A percentile compares a stretch with the other conserved stretches of the same genome.
Evolutionary conservation across 768 basidiomycete species (phyloP).

Genomic region (Suillus americanus): DNA sequence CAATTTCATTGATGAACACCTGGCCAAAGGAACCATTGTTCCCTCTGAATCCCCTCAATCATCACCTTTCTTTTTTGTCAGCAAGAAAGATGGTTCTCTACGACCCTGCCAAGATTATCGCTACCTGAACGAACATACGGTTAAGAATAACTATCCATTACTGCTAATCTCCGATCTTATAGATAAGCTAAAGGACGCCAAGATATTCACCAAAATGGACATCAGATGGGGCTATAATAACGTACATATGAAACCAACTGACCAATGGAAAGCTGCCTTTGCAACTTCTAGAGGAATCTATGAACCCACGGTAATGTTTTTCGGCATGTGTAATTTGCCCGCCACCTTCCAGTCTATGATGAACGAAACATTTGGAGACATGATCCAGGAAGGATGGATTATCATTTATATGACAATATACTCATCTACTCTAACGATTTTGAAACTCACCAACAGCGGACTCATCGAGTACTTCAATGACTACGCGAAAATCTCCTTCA

Average conservation of each 20-base stretch:
- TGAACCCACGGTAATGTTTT: background rate
- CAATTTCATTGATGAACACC: conserved; percentile 12
- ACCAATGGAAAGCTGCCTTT: background rate
- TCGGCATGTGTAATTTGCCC: conserved; percentile 15
- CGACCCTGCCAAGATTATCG: background rate
- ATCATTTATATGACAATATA: conserved; percentile 28
- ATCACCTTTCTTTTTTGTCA: conserved; percentile 14
- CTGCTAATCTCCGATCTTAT: conserved; percentile 5
- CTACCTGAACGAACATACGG: conserved; percentile 2
- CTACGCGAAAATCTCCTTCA: conserved; percentile 34
- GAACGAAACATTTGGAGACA: conserved; percentile 18
- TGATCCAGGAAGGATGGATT: conserved; percentile 20
- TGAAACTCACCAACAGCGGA: conserved; percentile 12
- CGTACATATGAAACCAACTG: background rate
- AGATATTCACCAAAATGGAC: conserved; percentile 20
- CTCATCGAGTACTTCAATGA: conserved; percentile 23
- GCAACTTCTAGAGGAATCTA: rapidly evolving
- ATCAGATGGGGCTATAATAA: background rate
- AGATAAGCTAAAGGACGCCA: conserved; percentile 9
- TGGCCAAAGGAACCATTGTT: conserved; percentile 3
- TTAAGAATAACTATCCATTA: conserved; percentile 7
- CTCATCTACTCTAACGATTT: conserved; percentile 18
- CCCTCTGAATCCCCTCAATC: conserved; percentile 22
- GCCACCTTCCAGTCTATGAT: conserved; percentile 28
- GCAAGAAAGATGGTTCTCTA: background rate